phyloP scores from a whole-genome alignment of 1,284 basidiomycete species.

The Ceratobasidium sp. region DNA sequence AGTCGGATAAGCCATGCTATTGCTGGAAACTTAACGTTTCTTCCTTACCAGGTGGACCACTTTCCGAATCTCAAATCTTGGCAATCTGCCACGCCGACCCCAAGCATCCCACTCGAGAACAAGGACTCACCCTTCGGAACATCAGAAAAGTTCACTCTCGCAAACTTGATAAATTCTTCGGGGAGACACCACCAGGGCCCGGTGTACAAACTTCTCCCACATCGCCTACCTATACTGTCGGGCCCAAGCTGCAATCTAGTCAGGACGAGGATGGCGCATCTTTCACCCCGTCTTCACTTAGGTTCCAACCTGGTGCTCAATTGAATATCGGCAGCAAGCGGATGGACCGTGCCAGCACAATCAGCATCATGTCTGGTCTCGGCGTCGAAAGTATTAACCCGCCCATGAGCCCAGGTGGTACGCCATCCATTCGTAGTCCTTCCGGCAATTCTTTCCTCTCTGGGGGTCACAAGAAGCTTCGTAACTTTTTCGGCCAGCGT shows the following conservation, averaged over 20 bases:
- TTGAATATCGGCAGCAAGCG: constrained; percentile 61
- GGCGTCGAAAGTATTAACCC: constrained; percentile 60
- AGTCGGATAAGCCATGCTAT: constrained; percentile 46
- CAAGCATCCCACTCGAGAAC: constrained; percentile 80
- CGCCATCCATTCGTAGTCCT: constrained; percentile 54
- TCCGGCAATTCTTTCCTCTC: constrained; percentile 52
- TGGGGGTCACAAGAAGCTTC: constrained; percentile 61
- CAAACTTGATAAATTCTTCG: constrained; percentile 65
- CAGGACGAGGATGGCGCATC: constrained; percentile 41
- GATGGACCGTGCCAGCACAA: constrained; percentile 89
- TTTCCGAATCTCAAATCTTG: constrained; percentile 85
- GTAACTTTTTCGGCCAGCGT: constrained; percentile 98
- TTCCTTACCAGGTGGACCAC: constrained; percentile 60
- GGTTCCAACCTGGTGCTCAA: constrained; percentile 33
- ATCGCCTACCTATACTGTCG: constrained; percentile 54
- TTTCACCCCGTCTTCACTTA: constrained; percentile 9
- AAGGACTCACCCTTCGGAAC: constrained; percentile 78
- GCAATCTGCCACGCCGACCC: constrained; percentile 84
- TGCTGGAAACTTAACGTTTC: not conserved
- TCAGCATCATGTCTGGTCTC: constrained; percentile 92
- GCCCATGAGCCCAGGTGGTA: constrained; percentile 52
- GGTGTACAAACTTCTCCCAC: constrained; percentile 53
- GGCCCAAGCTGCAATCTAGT: constrained; percentile 38
- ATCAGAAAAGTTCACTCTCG: constrained; percentile 56
- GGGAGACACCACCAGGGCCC: constrained; percentile 58